Evolutionary conservation across 2,329 filamentous ascomycete species (phyloP).

Genomic region (Pestalotiopsis sp.): DNA sequence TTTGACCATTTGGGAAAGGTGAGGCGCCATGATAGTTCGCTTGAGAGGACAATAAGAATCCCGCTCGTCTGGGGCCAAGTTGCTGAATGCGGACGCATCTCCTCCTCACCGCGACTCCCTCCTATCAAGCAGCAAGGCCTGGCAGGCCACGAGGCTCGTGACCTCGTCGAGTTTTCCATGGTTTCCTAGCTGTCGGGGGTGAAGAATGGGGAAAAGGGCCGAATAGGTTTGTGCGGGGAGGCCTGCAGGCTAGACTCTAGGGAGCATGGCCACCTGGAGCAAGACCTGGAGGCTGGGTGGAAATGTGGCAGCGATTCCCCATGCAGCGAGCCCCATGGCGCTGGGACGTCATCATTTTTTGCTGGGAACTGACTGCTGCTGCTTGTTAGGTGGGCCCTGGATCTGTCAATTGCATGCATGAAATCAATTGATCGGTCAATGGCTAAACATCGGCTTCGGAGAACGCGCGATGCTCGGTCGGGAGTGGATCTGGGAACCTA

Average conservation of each 20-base stretch:
- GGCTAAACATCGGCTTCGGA: constrained; percentile 1
- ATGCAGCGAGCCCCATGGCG: not conserved
- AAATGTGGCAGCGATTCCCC: not conserved
- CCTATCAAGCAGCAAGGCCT: not conserved
- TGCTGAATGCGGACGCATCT: not conserved
- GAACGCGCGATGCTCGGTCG: not conserved
- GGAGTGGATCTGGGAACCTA: not conserved
- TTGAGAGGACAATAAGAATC: not conserved
- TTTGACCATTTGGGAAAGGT: not conserved
- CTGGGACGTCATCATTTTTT: not conserved
- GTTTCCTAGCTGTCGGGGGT: not conserved
- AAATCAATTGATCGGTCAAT: not conserved
- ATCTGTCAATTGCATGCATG: not conserved
- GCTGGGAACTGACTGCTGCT: not conserved
- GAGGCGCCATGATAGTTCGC: not conserved
- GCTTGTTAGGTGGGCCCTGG: not conserved
- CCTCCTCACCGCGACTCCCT: not conserved
- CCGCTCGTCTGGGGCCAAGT: not conserved
- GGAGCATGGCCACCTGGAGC: not conserved
- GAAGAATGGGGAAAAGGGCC: not conserved
- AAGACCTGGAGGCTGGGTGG: not conserved
- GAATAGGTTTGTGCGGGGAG: not conserved
- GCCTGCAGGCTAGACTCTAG: not conserved
- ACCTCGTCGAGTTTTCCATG: not conserved
- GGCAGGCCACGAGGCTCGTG: not conserved